phyloP scores from a whole-genome alignment of 208 protist genomes.

The Sergeia podlipaevii region DNA sequence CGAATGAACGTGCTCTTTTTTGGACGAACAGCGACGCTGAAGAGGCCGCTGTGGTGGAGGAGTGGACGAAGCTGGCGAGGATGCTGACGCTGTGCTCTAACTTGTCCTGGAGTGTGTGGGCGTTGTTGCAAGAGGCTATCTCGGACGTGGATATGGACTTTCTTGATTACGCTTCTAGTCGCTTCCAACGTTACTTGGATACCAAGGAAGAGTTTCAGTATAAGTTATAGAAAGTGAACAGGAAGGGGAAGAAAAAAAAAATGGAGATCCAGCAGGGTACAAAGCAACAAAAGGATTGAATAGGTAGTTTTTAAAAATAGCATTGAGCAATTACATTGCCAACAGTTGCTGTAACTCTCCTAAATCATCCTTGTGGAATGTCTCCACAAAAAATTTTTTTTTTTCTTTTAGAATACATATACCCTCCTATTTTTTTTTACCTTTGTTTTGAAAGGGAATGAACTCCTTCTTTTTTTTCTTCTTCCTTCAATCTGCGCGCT shows the following conservation, averaged over 20 bases:
- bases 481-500: no score
- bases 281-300: neutral
- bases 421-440: no score
- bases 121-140: slow-evolving; percentile 84
- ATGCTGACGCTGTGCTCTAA: slow-evolving; percentile 81
- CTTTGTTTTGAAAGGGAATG: no score
- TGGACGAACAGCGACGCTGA: slow-evolving; percentile 25
- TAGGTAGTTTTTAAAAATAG: neutral
- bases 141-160: slow-evolving; percentile 89
- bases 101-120: slow-evolving; percentile 83
- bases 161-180: slow-evolving; percentile 62
- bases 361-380: no score
- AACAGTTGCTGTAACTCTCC: no score
- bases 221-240: neutral
- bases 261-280: no score
- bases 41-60: slow-evolving; percentile 27
- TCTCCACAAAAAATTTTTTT: no score
- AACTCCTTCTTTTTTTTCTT: no score
- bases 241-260: neutral
- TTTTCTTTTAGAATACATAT: no score
- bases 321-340: no score
- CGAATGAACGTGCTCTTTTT: slow-evolving; percentile 36
- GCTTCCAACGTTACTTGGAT: slow-evolving; percentile 63
- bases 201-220: slow-evolving; percentile 46
- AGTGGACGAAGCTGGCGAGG: slow-evolving; percentile 58